Evolutionary conservation across 139 green algal genomes (phyloP), one percentile per base, ranked within the genome.

Genomic region (Microglena sp.): DNA sequence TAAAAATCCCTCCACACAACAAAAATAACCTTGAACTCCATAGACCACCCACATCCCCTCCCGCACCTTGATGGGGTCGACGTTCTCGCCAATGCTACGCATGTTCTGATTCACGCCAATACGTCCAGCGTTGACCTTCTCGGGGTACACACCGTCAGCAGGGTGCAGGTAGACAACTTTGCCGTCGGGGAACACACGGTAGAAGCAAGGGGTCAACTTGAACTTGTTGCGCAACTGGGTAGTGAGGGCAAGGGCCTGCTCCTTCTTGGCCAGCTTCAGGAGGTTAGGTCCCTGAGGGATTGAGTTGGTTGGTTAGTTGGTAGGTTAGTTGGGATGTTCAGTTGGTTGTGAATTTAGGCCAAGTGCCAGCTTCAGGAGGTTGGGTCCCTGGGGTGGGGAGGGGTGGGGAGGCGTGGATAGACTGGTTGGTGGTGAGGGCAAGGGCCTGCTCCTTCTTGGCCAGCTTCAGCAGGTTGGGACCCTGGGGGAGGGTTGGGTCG

Each of bases 381-480:
- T n/a, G n/a, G n/a, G n/a, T n/a, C n/a, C n/a, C n/a, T n/a, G n/a
- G n/a, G n/a, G n/a, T n/a, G n/a, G n/a, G n/a, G n/a, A n/a, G n/a
- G n/a, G n/a, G n/a, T n/a, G n/a, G n/a, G n/a, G n/a, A n/a, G n/a
- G n/a, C n/a, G n/a, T n/a, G n/a, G n/a, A n/a, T n/a, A n/a, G n/a
- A n/a, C n/a, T n/a, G n/a, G n/a, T n/a, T n/a, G n/a, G n/a, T 92
- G 33, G 90, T 83, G 33, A 99, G 77, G 0, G 93, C 91, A 50
- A 98, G 73, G 90, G 91, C 97, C 86, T 99, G 94, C 90, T 99
- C 94, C 89, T 99, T 98, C 64, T 89, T 84, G 24, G 89, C 81
- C n/a, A 99, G 85, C 90, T 99, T 99, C 15, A 99, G 84, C 62
- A 99, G 83, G 90, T 99, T 99, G 58, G 93, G 90, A 65, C 94